Conservation (phyloP, 1,284 basidiomycete species). For the Moesziomyces antarcticus region DNA sequence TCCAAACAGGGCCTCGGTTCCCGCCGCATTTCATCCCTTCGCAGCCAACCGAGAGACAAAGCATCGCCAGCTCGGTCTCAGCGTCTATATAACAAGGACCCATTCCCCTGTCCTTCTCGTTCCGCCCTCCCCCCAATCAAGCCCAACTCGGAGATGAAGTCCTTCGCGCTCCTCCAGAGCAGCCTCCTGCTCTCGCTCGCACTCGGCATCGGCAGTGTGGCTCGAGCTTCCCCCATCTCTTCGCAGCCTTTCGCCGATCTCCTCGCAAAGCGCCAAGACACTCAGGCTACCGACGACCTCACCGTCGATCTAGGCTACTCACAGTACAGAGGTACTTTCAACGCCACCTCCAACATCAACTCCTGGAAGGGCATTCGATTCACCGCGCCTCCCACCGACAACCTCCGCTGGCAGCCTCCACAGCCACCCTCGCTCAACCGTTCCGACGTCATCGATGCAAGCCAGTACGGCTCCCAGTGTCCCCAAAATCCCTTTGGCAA, state of each 20-base stretch:
- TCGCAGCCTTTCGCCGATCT: conserved; percentile 28
- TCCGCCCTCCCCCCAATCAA: neutral
- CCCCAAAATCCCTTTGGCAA: conserved; percentile 30
- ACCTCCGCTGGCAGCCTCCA: conserved; percentile 38
- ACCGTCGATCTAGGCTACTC: conserved; percentile 37
- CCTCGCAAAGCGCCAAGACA: conserved; percentile 9
- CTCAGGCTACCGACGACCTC: conserved; percentile 9
- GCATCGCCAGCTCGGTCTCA: too few species aligned
- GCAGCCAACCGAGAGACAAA: too few species aligned
- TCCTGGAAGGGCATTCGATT: conserved; percentile 48
- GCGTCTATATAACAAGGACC: too few species aligned
- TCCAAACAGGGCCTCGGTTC: too few species aligned
- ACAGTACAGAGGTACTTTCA: conserved; percentile 22
- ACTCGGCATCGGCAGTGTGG: neutral
- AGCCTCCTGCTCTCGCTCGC: conserved; percentile 14
- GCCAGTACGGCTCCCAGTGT: conserved; percentile 25
- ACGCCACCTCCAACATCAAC: conserved; percentile 20
- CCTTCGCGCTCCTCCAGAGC: conserved; percentile 6
- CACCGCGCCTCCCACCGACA: conserved; percentile 23
- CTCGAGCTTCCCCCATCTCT: conserved; percentile 14
- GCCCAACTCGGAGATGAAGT: conserved; percentile 1
- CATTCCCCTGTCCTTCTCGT: neutral
- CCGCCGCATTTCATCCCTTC: too few species aligned
- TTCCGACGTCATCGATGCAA: conserved; percentile 20
- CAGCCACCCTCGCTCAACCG: conserved; percentile 23